phyloP scores from a whole-genome alignment of 2,329 filamentous ascomycete genomes.

The Colletotrichum tanaceti region DNA sequence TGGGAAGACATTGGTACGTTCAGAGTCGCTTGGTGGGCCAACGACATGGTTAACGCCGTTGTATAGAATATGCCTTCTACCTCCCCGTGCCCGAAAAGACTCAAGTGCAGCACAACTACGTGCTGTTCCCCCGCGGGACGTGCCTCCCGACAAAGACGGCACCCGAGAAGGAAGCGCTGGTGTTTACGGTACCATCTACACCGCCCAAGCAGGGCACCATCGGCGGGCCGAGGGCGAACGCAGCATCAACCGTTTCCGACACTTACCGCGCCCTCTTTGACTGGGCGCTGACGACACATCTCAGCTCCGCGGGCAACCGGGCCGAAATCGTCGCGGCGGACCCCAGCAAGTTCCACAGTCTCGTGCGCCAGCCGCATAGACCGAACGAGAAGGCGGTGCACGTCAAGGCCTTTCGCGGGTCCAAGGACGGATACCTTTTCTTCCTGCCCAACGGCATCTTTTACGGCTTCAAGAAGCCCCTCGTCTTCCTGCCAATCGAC shows the following conservation, averaged over 20 bases:
- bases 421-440: slow-evolving; percentile 76
- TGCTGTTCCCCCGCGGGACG: slow-evolving; percentile 69
- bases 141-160: slow-evolving; percentile 63
- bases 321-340: slow-evolving; percentile 65
- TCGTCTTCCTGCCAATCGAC: slow-evolving; percentile 72
- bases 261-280: slow-evolving; percentile 69
- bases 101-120: slow-evolving; percentile 73
- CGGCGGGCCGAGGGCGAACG: slow-evolving; percentile 59
- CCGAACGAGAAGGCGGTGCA: slow-evolving; percentile 73
- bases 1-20: slow-evolving; percentile 71
- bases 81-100: slow-evolving; percentile 74
- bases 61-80: slow-evolving; percentile 70
- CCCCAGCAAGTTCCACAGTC: slow-evolving; percentile 67
- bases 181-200: slow-evolving; percentile 71
- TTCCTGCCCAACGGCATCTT: slow-evolving; percentile 75
- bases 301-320: slow-evolving; percentile 61
- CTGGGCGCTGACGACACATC: slow-evolving; percentile 67
- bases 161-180: slow-evolving; percentile 65
- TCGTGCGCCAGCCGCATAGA: slow-evolving; percentile 66
- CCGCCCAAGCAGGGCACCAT: slow-evolving; percentile 71
- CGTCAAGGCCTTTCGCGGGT: slow-evolving; percentile 73
- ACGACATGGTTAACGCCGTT: background rate
- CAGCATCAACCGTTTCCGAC: slow-evolving; percentile 67
- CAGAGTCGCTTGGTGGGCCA: background rate
- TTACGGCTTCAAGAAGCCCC: slow-evolving; percentile 77